Percentiles rank a stretch among this genome's conserved stretches.
These are phyloP conservation scores for Myxozyma kluyveri DNA, from an alignment of 805 yeast genomes.

Conservation along the genomic window DNA sequence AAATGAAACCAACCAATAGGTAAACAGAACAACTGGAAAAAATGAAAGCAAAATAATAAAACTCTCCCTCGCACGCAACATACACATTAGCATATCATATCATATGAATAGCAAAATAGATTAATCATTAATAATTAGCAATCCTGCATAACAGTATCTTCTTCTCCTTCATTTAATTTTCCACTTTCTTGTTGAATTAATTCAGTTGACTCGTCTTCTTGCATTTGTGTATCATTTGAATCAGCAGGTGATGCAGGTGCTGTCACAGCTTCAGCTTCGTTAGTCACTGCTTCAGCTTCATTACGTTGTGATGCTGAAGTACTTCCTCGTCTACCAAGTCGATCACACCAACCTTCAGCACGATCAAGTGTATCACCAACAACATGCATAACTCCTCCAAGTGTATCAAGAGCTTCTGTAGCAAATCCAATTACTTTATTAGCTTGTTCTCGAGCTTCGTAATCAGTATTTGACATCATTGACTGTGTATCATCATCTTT, in stretches of 20 bases:
- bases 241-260: neutral
- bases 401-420: conserved; percentile 84
- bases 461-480: conserved; percentile 4
- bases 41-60: neutral
- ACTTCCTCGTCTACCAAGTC: conserved; percentile 32
- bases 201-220: neutral
- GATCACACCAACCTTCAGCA: conserved; percentile 75
- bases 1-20: no score
- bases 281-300: neutral
- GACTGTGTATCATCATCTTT: neutral
- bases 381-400: conserved; percentile 73
- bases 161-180: neutral
- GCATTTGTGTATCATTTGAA: neutral
- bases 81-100: no score
- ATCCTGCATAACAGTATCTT: conserved; percentile 17
- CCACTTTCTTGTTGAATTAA: neutral
- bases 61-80: neutral
- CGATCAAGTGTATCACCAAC: conserved; percentile 80
- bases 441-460: conserved; percentile 42
- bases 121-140: conserved; percentile 1
- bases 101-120: no score
- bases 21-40: no score
- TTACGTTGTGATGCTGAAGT: neutral
- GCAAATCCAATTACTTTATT: conserved; percentile 79
- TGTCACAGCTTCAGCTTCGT: no score